Evolutionary conservation across 345 rosid species (phyloP).

Genomic region (Salix arbutifolia): DNA sequence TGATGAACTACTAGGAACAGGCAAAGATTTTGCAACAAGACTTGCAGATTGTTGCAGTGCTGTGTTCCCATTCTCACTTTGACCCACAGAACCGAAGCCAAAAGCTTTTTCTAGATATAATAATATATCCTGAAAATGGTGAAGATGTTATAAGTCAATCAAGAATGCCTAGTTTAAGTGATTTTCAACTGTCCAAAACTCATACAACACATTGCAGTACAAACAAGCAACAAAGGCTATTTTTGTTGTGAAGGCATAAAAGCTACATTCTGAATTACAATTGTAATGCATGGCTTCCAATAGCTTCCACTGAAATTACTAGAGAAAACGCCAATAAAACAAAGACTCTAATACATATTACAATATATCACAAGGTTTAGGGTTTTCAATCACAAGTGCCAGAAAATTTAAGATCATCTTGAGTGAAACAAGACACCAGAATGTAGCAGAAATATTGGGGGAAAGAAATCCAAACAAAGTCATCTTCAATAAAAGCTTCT

Average conservation of each 20-base stretch:
- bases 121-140: slow-evolving; percentile 63
- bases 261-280: background rate
- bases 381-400: background rate
- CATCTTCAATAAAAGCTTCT: background rate
- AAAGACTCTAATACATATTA: background rate
- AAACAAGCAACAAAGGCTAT: background rate
- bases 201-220: background rate
- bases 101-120: slow-evolving; percentile 69
- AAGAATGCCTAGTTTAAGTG: background rate
- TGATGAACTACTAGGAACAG: slow-evolving; percentile 57
- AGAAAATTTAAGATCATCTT: background rate
- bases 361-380: background rate
- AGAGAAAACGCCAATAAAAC: background rate
- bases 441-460: background rate
- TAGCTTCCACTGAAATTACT: background rate
- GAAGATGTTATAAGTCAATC: slow-evolving; percentile 11
- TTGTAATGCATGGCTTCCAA: background rate
- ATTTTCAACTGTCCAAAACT: background rate
- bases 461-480: background rate
- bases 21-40: slow-evolving; percentile 54
- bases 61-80: slow-evolving; percentile 57
- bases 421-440: background rate
- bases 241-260: background rate
- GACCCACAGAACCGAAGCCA: slow-evolving; percentile 56
- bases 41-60: slow-evolving; percentile 54